Evolutionary conservation across 1,284 basidiomycete species (phyloP), one percentile per base, ranked within the genome.

Genomic region (Lignosus rhinocerotis): DNA sequence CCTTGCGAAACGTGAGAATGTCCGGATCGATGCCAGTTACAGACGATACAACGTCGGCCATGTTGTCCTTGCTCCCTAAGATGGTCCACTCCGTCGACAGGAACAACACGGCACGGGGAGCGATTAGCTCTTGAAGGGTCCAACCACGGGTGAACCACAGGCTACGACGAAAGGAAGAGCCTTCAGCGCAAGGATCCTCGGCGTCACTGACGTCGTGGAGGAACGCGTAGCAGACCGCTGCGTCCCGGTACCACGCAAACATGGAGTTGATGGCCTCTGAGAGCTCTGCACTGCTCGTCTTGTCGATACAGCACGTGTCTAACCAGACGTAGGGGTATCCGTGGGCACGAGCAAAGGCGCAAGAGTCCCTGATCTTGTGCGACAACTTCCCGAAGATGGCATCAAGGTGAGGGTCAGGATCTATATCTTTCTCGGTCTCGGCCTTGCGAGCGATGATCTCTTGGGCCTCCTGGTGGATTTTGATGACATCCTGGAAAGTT

Each of bases 201-300:
- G 36, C 30, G 34, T 19, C 14, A 9, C 14, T 4, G 30, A 54
- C 45, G 30, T 54, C 44, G 8, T n/a, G 33, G 19, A 54, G 53
- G 31, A 31, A 42, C 2, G 21, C 53, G 21, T 54, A 54, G 21
- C 53, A 54, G 44, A 54, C 44, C 14, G 43, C 21, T 3, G 53
- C 44, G 16, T 17, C 30, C 4, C 17, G 17, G 31, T 54, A 54
- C 53, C 53, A 54, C 14, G 8, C 17, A 16, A 21, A 46, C 53
- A 54, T 54, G 6, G 51, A 53, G 21, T 52, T 52, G 38, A 52
- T 44, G 31, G 51, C 39, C 16, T 52, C 51, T 2, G 51, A 52
- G 4, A 52, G 31, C 51, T 52, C 39, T 2, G 51, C 5, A 14
- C 51, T 44, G 30, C 39, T 42, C 6, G 41, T 52, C 42, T 53